phyloP scores from a whole-genome alignment of 108 stramenopile genomes.

The Cyclotella distinguenda region DNA sequence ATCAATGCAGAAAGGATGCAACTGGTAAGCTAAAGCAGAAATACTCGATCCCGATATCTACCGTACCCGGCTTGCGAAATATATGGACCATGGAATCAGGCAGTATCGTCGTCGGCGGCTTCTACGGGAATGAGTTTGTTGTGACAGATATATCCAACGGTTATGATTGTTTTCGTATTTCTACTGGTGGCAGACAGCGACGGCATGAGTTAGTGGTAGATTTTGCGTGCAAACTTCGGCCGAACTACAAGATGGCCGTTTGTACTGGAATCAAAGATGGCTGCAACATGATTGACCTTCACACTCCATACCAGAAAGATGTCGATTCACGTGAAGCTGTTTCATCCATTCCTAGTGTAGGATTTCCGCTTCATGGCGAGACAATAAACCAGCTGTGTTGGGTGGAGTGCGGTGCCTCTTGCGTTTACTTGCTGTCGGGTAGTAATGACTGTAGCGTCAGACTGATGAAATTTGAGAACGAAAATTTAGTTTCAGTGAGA shows the following conservation, averaged over 20 bases:
- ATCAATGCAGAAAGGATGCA: constrained; percentile 28
- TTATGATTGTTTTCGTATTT: constrained; percentile 56
- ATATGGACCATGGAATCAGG: constrained; percentile 39
- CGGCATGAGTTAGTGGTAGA: constrained; percentile 28
- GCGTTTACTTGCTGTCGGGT: constrained; percentile 49
- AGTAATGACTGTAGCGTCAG: constrained; percentile 73
- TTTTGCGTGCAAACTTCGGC: background rate
- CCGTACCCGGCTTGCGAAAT: constrained; percentile 32
- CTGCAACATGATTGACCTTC: constrained; percentile 35
- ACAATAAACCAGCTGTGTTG: constrained; percentile 62
- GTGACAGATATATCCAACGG: constrained; percentile 55
- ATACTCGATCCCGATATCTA: constrained; percentile 34
- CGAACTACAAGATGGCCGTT: constrained; percentile 34
- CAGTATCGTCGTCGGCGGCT: constrained; percentile 56
- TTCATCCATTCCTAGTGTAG: constrained; percentile 18
- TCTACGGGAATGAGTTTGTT: constrained; percentile 65
- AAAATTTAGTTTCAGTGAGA: constrained; percentile 32
- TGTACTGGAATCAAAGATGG: constrained; percentile 45
- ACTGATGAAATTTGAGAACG: constrained; percentile 42
- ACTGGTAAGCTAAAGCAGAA: constrained; percentile 21
- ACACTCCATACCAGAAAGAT: constrained; percentile 2
- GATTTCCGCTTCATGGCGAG: constrained; percentile 58
- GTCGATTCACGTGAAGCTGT: background rate
- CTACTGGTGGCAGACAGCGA: constrained; percentile 73
- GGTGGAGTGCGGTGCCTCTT: constrained; percentile 16